Conservation (phyloP, 1,284 basidiomycete species). For the Moesziomyces parantarcticus region DNA sequence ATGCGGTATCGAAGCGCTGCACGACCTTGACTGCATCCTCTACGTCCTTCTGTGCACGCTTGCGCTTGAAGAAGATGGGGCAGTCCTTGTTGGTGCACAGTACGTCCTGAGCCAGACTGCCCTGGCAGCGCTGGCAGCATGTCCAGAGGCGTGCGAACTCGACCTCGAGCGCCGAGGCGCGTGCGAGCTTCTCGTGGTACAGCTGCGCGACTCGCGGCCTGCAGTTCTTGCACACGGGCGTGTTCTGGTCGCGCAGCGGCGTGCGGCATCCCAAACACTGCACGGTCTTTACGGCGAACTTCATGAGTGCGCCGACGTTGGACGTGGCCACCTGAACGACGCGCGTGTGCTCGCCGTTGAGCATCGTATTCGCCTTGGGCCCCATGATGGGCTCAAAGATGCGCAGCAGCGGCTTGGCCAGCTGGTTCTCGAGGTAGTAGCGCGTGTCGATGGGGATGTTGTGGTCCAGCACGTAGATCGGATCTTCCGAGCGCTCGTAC, state of each 20-base stretch:
- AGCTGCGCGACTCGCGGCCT: conserved; percentile 59
- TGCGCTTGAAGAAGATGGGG: conserved; percentile 94
- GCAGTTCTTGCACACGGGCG: conserved; percentile 65
- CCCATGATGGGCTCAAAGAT: conserved; percentile 68
- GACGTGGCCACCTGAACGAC: conserved; percentile 65
- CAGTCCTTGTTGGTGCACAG: conserved; percentile 96
- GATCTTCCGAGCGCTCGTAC: conserved; percentile 67
- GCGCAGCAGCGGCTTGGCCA: conserved; percentile 66
- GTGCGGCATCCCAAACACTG: conserved; percentile 66
- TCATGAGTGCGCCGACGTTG: conserved; percentile 66
- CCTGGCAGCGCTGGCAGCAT: conserved; percentile 67
- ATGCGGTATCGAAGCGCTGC: conserved; percentile 56
- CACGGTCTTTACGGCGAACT: conserved; percentile 67
- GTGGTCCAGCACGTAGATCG: conserved; percentile 67
- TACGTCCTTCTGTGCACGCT: conserved; percentile 62
- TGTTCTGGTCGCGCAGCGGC: conserved; percentile 59
- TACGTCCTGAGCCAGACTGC: conserved; percentile 78
- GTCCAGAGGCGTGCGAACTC: conserved; percentile 67
- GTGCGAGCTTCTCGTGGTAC: conserved; percentile 63
- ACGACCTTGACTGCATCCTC: conserved; percentile 57
- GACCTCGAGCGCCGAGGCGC: conserved; percentile 58
- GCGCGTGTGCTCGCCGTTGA: conserved; percentile 65
- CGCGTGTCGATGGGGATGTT: conserved; percentile 68
- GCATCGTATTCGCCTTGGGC: conserved; percentile 53
- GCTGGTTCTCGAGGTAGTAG: conserved; percentile 67